Base-by-base conservation (phyloP, 2,329 filamentous ascomycete genomes). In the Alternaria gaisen region DNA sequence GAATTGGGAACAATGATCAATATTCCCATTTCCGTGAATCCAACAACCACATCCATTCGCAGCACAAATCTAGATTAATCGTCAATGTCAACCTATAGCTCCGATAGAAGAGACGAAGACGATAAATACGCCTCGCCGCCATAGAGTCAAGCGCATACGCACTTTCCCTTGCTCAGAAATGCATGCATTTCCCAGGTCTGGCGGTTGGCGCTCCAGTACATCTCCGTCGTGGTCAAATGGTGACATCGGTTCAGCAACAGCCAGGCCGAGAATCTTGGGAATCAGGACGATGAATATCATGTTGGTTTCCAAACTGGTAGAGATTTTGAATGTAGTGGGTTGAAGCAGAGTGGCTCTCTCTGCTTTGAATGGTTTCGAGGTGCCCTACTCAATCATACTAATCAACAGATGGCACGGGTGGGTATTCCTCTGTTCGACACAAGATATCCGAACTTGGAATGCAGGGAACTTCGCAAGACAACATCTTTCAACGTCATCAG, bases 271-370 rank as follows among this genome's bases (percentile, higher is more conserved):
- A 1, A 16, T 2, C 12, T 6, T 1, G 32, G 14, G 14, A 16
- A 36, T 36, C 0, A 36, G 12, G 32, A 36, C 0, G 12, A 36
- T 36, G 32, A 36, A 16, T 3, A 0, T 36, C 14, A 36, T 36
- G 5, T 16, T 16, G 12, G 14, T 2, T 16, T 36, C 0, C 12
- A 7, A 6, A 36, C 0, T 14, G 32, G 11, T 5, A 5, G 1
- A 36, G 5, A 2, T 36, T 16, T 1, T 12, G 32, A 6, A 36
- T 36, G 5, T 2, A 36, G 32, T 36, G 32, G 32, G 12, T 14
- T 36, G 30, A 4, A 32, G 30, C 1, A 32, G 30, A 32, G 30
- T 32, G 30, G 30, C 30, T 32, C 30, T 32, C 30, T 32, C 1
- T 32, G 30, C 30, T 4, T 1, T 32, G 1, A 32, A 12, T 32